Evolutionary conservation across 805 yeast species (phyloP).

Genomic region (Monosporozyma yasuniensis): DNA sequence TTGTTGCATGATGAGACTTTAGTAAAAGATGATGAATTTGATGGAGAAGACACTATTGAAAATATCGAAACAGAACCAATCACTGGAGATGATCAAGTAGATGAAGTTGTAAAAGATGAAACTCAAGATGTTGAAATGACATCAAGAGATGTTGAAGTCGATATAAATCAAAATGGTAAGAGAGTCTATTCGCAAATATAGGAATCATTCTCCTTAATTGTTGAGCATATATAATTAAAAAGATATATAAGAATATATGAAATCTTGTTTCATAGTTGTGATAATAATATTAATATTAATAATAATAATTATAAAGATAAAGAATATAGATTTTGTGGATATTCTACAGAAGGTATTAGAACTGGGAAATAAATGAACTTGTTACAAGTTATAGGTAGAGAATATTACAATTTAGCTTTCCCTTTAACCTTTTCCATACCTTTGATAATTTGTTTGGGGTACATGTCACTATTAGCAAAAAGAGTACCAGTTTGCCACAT

Average conservation of each 20-base stretch:
- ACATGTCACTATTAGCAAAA: constrained; percentile 28
- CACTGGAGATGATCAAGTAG: not conserved
- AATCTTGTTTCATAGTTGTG: not conserved
- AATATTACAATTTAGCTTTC: constrained; percentile 1
- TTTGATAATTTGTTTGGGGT: constrained; percentile 36
- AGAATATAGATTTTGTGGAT: not conserved
- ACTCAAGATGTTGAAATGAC: not conserved
- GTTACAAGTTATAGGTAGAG: too few relatives aligned
- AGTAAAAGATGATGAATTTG: not conserved
- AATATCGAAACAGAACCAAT: not conserved
- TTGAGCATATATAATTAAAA: not conserved
- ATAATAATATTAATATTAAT: not conserved
- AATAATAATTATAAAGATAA: not conserved
- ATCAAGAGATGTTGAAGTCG: not conserved
- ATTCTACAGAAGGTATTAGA: too few relatives aligned
- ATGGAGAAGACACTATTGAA: not conserved
- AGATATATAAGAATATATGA: not conserved
- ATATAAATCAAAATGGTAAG: not conserved
- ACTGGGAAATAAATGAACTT: too few relatives aligned
- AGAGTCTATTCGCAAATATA: not conserved
- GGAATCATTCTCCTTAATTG: not conserved
- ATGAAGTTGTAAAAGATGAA: not conserved
- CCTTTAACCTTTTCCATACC: constrained; percentile 11
- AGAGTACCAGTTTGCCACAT: constrained; percentile 68
- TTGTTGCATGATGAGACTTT: not conserved